Percentiles rank a stretch among this genome's conserved stretches.
phyloP scores from a whole-genome alignment of 2,329 filamentous ascomycete species.

The Trichoderma asperellum region DNA sequence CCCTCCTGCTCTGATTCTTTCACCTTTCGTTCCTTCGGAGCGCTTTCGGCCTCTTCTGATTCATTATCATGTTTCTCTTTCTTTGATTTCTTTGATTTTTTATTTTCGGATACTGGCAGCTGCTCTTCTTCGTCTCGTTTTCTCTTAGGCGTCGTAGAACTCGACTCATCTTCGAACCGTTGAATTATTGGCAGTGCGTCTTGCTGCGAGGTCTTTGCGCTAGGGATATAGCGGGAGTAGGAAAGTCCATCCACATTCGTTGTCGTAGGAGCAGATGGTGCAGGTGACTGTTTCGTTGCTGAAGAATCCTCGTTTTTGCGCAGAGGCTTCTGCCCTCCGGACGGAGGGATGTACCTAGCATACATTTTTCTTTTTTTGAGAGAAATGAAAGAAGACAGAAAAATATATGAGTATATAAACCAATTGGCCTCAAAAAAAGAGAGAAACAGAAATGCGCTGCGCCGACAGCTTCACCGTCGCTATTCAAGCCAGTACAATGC shows the following conservation, averaged over 20 bases:
- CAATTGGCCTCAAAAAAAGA: conserved; percentile 31
- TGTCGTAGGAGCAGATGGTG: conserved; percentile 15
- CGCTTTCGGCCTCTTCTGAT: conserved; percentile 30
- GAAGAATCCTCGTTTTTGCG: conserved; percentile 15
- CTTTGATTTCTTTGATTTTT: conserved; percentile 41
- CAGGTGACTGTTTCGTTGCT: conserved; percentile 9
- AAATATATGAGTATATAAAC: neutral
- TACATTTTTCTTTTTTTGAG: conserved; percentile 42
- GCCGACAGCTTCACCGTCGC: neutral
- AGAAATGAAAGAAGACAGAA: neutral
- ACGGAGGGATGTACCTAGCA: conserved; percentile 48
- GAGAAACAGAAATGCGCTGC: neutral
- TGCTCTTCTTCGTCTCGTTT: conserved; percentile 43
- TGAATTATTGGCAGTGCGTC: conserved; percentile 31
- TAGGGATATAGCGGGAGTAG: conserved; percentile 50
- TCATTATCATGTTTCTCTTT: conserved; percentile 25
- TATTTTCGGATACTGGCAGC: conserved; percentile 39
- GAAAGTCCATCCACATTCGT: conserved; percentile 34
- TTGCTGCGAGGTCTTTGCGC: conserved; percentile 33
- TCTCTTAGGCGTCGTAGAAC: conserved; percentile 39
- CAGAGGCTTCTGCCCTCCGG: conserved; percentile 34
- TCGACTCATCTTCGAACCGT: conserved; percentile 40
- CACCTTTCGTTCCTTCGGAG: conserved; percentile 31
- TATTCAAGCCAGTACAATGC: neutral
- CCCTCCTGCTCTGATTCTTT: conserved; percentile 41